Evolutionary conservation across 306 rosid species (phyloP), one percentile per base, ranked within the genome.

Genomic region (Fagus sylvatica): DNA sequence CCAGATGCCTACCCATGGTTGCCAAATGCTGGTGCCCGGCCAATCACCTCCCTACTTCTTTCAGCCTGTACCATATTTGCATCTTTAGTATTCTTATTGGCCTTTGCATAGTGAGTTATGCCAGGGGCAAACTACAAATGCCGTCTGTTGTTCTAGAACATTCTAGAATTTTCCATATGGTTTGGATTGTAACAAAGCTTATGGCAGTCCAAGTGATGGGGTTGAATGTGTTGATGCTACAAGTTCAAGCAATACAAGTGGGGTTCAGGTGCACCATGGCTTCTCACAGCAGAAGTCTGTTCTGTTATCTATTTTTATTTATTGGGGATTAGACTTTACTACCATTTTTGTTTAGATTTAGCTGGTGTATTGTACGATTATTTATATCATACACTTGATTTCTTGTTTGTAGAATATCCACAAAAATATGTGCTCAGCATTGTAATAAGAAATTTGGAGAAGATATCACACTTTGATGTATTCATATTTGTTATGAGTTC

Each of bases 1-100:
- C 99, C 99, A 40, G 99, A 95, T 83, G 85, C 97, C 69, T 95
- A 95, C 76, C 99, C 99, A 30, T 95, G 97, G 97, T 78, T 87
- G 71, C 99, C 99, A 55, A 95, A 93, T 77, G 76, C 93, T 28
- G 77, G 91, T 81, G 78, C 88, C 30, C 83, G 81, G 62, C 81
- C 37, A 76, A 61, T 80, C 57, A 73, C 80, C 72, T 85, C 93
- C 51, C 72, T 84, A 8, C 76, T 91, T 32, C 59, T 32, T 79
- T 64, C 84, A 41, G 57, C 80, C 72, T 54, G 79, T 72, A 79
- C 90, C 49, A 59, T 84, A 73, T 48, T 91, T 64, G 87, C 84
- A 78, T 86, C 89, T 57, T 81, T 92, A 57, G 69, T 77, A 59
- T 74, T 89, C 65, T 82, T 91, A 69, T 75, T 84, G 79, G 78